phyloP scores from a whole-genome alignment of 768 basidiomycete species.

The Podaxis sp. region DNA sequence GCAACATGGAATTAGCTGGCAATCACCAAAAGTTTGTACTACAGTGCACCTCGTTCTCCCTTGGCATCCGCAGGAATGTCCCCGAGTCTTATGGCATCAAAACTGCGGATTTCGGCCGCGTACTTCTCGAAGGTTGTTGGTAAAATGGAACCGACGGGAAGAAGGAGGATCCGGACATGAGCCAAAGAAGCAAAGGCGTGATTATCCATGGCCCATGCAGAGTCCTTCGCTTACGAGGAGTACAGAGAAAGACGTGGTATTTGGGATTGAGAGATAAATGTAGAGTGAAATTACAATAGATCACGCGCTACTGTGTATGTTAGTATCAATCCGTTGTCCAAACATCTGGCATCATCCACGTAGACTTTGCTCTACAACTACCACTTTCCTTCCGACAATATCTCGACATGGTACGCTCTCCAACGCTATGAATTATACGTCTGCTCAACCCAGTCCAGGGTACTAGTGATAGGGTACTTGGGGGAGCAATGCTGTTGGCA shows the following conservation, averaged over 20 bases:
- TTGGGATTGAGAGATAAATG: not conserved
- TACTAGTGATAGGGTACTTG: constrained; percentile 77
- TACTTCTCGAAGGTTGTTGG: constrained; percentile 71
- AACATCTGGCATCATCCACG: constrained; percentile 3
- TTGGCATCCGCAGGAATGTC: constrained; percentile 82
- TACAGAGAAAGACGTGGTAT: not conserved
- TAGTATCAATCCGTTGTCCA: not conserved
- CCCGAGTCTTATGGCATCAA: constrained; percentile 72
- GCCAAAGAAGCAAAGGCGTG: constrained; percentile 81
- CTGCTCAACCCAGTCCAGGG: constrained; percentile 43
- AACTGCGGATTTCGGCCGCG: constrained; percentile 68
- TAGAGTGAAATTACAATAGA: not conserved
- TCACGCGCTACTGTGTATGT: not conserved
- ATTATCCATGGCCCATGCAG: constrained; percentile 53
- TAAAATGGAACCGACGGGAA: constrained; percentile 81
- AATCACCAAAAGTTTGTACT: not conserved
- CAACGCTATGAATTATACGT: not conserved
- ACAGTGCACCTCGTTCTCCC: constrained; percentile 67
- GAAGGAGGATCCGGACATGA: constrained; percentile 79
- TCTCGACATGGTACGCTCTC: constrained; percentile 7
- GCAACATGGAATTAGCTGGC: constrained; percentile 14
- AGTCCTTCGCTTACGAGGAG: not conserved
- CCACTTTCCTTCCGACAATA: not conserved
- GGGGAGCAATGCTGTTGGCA: constrained; percentile 75
- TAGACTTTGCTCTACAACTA: not conserved